Conservation (phyloP, 2,329 filamentous ascomycete genomes). For the Ophiognomonia clavigignenti-juglandacearum region DNA sequence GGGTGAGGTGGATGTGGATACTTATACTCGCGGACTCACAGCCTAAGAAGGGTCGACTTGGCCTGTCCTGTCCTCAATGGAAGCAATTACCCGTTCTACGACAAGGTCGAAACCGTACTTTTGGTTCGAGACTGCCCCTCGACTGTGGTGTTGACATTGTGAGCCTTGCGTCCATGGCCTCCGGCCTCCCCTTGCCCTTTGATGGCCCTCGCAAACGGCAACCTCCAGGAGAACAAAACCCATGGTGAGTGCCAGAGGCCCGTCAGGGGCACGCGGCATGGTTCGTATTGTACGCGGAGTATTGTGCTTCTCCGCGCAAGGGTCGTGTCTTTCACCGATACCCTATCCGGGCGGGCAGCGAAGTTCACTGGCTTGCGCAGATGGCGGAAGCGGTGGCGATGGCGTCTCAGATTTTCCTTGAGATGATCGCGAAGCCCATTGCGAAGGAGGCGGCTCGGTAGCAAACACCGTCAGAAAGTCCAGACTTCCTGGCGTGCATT, state of each 20-base stretch:
- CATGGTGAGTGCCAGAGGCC: neutral
- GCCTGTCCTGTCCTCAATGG: neutral
- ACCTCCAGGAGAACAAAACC: neutral
- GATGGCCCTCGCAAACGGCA: neutral
- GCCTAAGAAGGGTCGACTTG: neutral
- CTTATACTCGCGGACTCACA: conserved; percentile 16
- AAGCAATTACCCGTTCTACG: neutral
- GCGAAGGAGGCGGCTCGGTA: too few relatives aligned
- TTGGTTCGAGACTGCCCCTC: neutral
- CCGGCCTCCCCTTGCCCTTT: neutral
- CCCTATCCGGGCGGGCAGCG: neutral
- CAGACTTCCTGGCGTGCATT: too few relatives aligned
- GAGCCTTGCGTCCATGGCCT: neutral
- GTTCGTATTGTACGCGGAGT: conserved; percentile 5
- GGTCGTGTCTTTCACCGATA: neutral
- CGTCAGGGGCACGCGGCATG: neutral
- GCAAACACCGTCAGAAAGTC: too few relatives aligned
- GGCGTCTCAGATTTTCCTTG: neutral
- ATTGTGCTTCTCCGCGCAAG: conserved; percentile 10
- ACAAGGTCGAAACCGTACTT: neutral
- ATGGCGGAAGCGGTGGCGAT: neutral
- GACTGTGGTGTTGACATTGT: too few relatives aligned
- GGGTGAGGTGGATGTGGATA: too few relatives aligned
- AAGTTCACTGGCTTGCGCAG: too few relatives aligned
- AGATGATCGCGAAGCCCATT: too few relatives aligned